Evolutionary conservation across 2,329 filamentous ascomycete species (phyloP), one percentile per base, ranked within the genome.

Genomic region (Fusarium sp.): DNA sequence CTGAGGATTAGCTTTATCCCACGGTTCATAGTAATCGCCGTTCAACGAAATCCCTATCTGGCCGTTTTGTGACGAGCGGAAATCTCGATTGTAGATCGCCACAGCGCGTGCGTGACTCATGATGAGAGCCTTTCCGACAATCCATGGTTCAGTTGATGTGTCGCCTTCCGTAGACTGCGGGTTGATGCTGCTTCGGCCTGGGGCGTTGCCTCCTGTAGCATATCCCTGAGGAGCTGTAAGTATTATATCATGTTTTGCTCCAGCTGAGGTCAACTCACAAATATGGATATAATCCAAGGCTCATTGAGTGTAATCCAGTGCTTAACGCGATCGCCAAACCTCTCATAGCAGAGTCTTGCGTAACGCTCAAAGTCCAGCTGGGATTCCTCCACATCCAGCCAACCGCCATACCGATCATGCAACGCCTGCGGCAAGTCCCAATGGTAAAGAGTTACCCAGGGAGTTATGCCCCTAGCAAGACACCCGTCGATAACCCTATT

Each of bases 381-480:
- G 1, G 74, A 75, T 48, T 79, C 70, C 3, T 73, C 67, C 7
- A 74, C 74, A 35, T 79, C 68, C 7, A 80, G 40, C 70, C 74
- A 76, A 0, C 78, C 79, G 1, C 78, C 76, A 7, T 81, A 81
- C 0, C 78, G 70, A 22, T 79, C 76, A 32, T 81, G 73, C 0
- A 81, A 72, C 0, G 48, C 73, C 15, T 78, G 78, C 0, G 79
- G 79, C 0, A 78, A 62, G 15, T 91, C 88, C 88, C 88, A 90
- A 74, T 91, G 89, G 71, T 86, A 90, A 2, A 91, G 79, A 0
- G 89, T 91, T 39, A 89, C 80, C 75, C 89, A 83, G 0, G 89
- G 88, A 32, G 82, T 82, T 63, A 91, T 89, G 22, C 83, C 86
- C 13, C 84, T 82, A 4, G 79, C 82, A 19, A 84, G 73, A 15